phyloP scores from a whole-genome alignment of 495 filamentous ascomycete genomes.

The Halenospora varia region DNA sequence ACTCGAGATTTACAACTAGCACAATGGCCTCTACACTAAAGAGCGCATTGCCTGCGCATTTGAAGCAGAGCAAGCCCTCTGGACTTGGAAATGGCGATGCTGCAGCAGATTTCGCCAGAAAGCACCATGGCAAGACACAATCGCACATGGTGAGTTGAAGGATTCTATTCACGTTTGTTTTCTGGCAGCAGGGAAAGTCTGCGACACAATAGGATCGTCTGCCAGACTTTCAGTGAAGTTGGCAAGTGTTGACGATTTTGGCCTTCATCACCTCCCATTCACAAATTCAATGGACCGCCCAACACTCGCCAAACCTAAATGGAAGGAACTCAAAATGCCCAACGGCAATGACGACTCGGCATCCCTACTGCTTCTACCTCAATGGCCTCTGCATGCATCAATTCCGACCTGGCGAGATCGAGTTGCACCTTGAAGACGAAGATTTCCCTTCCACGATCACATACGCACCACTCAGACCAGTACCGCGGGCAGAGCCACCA shows the following conservation, averaged over 20 bases:
- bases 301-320: not conserved
- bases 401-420: not conserved
- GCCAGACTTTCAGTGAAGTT: not conserved
- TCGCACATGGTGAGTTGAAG: slow-evolving; percentile 83
- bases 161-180: not conserved
- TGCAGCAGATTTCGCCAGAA: slow-evolving; percentile 48
- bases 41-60: slow-evolving; percentile 73
- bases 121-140: slow-evolving; percentile 92
- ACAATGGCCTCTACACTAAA: slow-evolving; percentile 69
- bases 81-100: slow-evolving; percentile 44
- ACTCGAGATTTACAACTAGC: slow-evolving; percentile 5
- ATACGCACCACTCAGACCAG: not conserved
- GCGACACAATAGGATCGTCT: not conserved
- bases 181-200: not conserved
- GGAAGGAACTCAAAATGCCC: no score
- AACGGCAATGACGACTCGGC: no score
- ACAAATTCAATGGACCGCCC: no score
- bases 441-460: not conserved
- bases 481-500: no score
- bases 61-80: slow-evolving; percentile 56
- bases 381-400: not conserved
- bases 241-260: not conserved
- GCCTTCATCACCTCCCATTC: no score
- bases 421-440: not conserved
- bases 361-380: not conserved